Evolutionary conservation across 805 yeast genomes (phyloP).

Genomic region (Cyberlindnera petersonii): DNA sequence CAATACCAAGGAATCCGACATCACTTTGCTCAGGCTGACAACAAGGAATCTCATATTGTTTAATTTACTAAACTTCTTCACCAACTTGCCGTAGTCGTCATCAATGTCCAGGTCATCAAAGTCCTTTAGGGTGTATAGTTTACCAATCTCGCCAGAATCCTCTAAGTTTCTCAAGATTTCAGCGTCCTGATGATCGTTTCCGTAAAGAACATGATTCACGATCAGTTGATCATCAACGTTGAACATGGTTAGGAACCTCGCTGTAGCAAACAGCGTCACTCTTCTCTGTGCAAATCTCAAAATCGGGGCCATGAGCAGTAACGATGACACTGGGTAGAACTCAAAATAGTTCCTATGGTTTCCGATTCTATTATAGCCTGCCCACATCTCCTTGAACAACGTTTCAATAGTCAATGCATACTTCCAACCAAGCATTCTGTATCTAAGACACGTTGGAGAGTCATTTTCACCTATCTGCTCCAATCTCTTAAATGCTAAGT

Average conservation of each 20-base stretch:
- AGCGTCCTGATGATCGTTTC: constrained; percentile 6
- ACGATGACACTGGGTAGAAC: constrained; percentile 11
- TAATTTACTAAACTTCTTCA: constrained; percentile 9
- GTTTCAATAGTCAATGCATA: constrained; percentile 13
- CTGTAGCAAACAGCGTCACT: constrained; percentile 11
- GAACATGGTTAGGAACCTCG: constrained; percentile 11
- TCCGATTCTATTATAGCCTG: constrained; percentile 10
- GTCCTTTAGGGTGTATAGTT: constrained; percentile 6
- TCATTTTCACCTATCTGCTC: constrained; percentile 14
- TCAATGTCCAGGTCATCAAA: constrained; percentile 15
- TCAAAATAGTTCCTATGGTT: constrained; percentile 11
- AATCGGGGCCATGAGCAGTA: constrained; percentile 16
- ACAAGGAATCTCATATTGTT: constrained; percentile 12
- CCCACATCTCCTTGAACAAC: constrained; percentile 16
- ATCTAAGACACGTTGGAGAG: constrained; percentile 3
- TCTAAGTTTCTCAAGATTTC: constrained; percentile 4
- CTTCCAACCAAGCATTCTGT: constrained; percentile 15
- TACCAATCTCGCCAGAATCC: constrained; percentile 6
- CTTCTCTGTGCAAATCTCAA: constrained; percentile 18
- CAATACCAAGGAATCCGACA: constrained; percentile 9
- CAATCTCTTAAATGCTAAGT: constrained; percentile 16
- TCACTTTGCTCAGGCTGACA: constrained; percentile 8
- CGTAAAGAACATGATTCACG: constrained; percentile 15
- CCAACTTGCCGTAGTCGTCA: constrained; percentile 5
- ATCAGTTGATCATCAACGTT: constrained; percentile 14